phyloP scores from a whole-genome alignment of 805 yeast species.

The Candida ipomoeae region DNA sequence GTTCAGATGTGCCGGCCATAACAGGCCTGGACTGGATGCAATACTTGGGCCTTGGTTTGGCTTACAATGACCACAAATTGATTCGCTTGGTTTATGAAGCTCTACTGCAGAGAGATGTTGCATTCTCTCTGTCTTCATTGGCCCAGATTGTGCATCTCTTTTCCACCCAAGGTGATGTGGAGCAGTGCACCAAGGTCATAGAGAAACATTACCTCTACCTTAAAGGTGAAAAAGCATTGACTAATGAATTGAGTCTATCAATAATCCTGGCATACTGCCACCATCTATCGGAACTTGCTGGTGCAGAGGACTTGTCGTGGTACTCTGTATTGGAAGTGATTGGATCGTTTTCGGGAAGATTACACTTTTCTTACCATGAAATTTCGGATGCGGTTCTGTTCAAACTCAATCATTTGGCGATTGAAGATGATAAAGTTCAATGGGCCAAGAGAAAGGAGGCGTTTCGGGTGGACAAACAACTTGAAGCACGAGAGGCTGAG shows the following conservation, averaged over 20 bases:
- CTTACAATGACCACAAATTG: constrained; percentile 24
- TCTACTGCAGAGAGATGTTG: constrained; percentile 6
- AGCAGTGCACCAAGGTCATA: constrained; percentile 29
- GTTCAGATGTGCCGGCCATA: constrained; percentile 2
- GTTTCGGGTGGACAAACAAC: constrained; percentile 1
- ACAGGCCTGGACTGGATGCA: constrained; percentile 19
- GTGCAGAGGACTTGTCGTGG: constrained; percentile 23
- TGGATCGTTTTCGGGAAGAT: constrained; percentile 19
- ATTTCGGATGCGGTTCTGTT: constrained; percentile 27
- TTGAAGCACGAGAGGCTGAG: not conserved
- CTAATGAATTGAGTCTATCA: constrained; percentile 29
- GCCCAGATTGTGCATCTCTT: constrained; percentile 28
- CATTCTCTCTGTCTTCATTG: constrained; percentile 12
- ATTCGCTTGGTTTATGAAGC: constrained; percentile 26
- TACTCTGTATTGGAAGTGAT: constrained; percentile 31
- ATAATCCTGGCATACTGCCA: constrained; percentile 36
- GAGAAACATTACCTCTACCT: constrained; percentile 34
- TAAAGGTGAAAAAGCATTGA: constrained; percentile 27
- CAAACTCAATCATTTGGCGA: constrained; percentile 25
- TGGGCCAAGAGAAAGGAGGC: constrained; percentile 10
- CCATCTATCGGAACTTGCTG: constrained; percentile 5
- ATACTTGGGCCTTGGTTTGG: constrained; percentile 23
- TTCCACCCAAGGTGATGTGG: constrained; percentile 35
- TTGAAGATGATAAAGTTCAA: constrained; percentile 23
- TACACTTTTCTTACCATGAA: constrained; percentile 22